Conservation (phyloP, 1,284 basidiomycete species). For the Sporisorium exsertum region DNA sequence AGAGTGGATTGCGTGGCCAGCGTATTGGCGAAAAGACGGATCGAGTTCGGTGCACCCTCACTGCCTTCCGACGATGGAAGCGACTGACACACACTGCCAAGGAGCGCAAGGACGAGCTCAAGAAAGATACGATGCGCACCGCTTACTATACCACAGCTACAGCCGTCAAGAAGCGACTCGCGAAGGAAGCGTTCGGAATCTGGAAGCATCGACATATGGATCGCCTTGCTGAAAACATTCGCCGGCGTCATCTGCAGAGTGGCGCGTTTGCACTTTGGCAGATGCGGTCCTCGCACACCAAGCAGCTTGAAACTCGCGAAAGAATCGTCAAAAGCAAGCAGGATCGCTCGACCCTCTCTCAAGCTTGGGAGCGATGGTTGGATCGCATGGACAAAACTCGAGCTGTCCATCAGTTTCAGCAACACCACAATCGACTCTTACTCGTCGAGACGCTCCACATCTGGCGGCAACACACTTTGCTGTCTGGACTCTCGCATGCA, state of each 20-base stretch:
- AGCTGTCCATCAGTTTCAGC: conserved; percentile 20
- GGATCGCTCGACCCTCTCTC: conserved; percentile 6
- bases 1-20: not conserved
- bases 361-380: conserved; percentile 30
- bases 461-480: conserved; percentile 32
- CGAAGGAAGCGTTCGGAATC: conserved; percentile 5
- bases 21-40: conserved; percentile 30
- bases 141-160: conserved; percentile 35
- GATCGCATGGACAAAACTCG: conserved; percentile 13
- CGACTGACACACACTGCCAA: conserved; percentile 4
- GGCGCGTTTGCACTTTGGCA: conserved; percentile 54
- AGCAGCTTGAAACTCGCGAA: conserved; percentile 28
- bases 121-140: conserved; percentile 30
- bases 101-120: conserved; percentile 36
- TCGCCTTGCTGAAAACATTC: conserved; percentile 25
- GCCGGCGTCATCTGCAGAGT: conserved; percentile 36
- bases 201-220: conserved; percentile 26
- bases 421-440: conserved; percentile 22
- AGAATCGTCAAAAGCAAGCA: conserved; percentile 6
- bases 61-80: conserved; percentile 49
- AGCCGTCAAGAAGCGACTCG: conserved; percentile 15
- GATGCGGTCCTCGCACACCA: conserved; percentile 22
- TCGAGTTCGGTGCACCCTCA: conserved; percentile 44
- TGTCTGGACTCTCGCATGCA: conserved; percentile 36
- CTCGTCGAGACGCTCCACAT: conserved; percentile 12